Base-by-base conservation (phyloP, 306 rosid genomes). In the Hippophae rhamnoides region DNA sequence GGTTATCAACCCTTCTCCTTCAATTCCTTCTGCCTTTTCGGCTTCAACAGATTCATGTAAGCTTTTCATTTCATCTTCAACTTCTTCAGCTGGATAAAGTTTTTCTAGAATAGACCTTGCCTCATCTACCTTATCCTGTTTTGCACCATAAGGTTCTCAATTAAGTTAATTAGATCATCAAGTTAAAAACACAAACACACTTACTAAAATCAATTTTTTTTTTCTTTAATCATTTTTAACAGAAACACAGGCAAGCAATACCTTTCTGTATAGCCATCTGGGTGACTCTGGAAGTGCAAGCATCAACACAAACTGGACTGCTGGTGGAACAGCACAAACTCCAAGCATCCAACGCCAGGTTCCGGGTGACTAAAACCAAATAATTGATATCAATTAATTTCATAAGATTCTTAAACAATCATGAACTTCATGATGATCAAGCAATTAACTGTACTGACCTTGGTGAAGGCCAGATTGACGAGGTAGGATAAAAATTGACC, bases 281-380 rank as follows among this genome's bases (percentile, higher is more conserved):
- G 95, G 97, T 38, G 97, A 87, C 75, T 87, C 95, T 4, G 94
- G 95, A 41, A 90, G 94, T 4, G 85, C 75, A 42, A 63, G 53
- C 97, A 90, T 82, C 47, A 87, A 56, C 13, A 76, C 2, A 52
- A 90, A 84, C 72, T 90, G 95, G 52, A 90, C 31, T 40, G 78
- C 0, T 26, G 95, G 81, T 0, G 94, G 95, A 53, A 87, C 7
- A 43, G 78, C 94, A 5, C 95, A 87, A 41, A 87, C 82, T 31
- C 95, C 95, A 62, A 90, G 82, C 97, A 90, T 84, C 76, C 86
- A 82, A 51, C 97, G 89, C 97, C 97, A 87, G 5, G 95, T 82
- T 50, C 90, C 85, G 2, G 74, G 72, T 0, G 74, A 74, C 95
- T 90, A 67, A 72, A 78, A 49, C 41, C 38, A 31, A 31, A 31